Conservation (phyloP, 1,284 basidiomycete species). For the Fomitopsis pinicola region DNA sequence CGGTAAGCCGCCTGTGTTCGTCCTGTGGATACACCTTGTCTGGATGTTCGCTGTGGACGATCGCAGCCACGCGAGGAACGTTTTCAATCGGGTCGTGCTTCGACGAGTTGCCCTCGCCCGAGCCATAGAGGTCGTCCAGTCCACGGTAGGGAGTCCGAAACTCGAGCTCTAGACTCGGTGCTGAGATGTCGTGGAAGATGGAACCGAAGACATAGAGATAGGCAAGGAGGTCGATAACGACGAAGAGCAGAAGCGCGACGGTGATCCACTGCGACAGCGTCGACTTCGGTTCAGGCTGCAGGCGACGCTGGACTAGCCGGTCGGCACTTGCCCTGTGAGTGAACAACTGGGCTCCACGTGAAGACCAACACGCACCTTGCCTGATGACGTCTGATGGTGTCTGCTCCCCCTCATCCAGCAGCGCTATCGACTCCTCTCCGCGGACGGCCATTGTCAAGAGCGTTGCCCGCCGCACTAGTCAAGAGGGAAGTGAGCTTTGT, state of each 20-base stretch:
- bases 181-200: background rate
- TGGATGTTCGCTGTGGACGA: conserved; percentile 2
- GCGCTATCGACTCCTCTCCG: background rate
- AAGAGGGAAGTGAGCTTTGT: background rate
- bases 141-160: background rate
- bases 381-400: background rate
- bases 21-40: conserved; percentile 3
- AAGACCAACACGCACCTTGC: background rate
- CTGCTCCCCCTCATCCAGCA: background rate
- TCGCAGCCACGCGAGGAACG: background rate
- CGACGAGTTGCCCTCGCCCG: background rate
- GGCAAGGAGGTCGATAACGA: conserved; percentile 1
- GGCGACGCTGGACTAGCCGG: background rate
- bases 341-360: background rate
- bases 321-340: background rate
- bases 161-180: background rate
- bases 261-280: background rate
- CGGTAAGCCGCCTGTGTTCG: conserved; percentile 1
- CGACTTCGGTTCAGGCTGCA: background rate
- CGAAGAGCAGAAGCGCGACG: background rate
- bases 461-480: too few species aligned
- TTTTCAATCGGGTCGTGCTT: conserved; percentile 4
- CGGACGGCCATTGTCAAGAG: background rate
- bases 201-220: conserved; percentile 2
- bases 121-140: conserved; percentile 4